Conservation (phyloP, 305 asterid genomes). For the Plantago lanceolata region DNA sequence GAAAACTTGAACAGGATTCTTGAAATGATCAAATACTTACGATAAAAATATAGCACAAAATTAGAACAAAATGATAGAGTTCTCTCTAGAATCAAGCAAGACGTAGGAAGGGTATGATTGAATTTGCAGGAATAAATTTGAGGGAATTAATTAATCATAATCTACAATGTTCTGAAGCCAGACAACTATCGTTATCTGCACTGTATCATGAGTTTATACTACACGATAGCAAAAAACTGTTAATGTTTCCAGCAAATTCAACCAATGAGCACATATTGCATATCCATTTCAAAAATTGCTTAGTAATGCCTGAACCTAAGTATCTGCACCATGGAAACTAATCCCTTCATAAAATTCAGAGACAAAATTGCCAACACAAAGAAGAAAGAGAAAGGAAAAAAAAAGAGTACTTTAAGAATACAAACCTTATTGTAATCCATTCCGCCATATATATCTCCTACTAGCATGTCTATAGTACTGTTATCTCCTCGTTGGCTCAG, state of each 20-base stretch:
- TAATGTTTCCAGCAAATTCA: neutral
- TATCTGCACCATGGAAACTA: no score
- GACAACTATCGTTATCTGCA: no score
- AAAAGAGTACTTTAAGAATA: neutral
- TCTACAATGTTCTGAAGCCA: no score
- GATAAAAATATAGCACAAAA: no score
- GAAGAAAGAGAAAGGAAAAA: neutral
- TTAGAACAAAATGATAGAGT: no score
- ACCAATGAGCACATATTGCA: neutral
- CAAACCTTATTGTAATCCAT: constrained; percentile 90
- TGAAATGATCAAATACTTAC: neutral
- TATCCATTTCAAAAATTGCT: constrained; percentile 11
- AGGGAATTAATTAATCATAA: no score
- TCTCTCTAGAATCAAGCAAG: no score
- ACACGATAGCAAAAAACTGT: neutral
- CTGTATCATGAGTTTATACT: no score
- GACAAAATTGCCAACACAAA: neutral
- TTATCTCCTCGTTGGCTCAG: constrained; percentile 94
- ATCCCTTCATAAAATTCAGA: no score
- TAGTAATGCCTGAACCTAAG: no score
- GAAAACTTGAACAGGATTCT: constrained; percentile 21
- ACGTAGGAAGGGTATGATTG: no score
- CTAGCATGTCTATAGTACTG: constrained; percentile 92
- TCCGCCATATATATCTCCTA: constrained; percentile 96
- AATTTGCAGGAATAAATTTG: no score